Conservation (phyloP, 257 asterid genomes). For the Coffea eugenioides region DNA sequence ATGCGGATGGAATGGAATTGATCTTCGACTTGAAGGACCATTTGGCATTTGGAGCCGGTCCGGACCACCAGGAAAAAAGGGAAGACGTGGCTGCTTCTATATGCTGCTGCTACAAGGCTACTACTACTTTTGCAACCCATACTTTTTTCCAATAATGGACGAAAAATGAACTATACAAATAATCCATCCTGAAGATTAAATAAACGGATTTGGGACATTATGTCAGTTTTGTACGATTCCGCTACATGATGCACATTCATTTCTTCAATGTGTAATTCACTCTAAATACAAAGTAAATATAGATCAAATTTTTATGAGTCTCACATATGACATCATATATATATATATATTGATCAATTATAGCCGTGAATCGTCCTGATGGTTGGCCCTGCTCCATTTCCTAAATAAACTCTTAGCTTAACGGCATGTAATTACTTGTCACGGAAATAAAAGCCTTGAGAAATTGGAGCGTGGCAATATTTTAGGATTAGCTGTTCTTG, state of each 20-base stretch:
- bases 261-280: too few relatives aligned
- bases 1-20: not conserved
- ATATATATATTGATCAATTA: too few relatives aligned
- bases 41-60: conserved; percentile 18
- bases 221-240: too few relatives aligned
- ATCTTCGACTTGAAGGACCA: conserved; percentile 25
- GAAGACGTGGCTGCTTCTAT: conserved; percentile 45
- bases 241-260: too few relatives aligned
- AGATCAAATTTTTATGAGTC: too few relatives aligned
- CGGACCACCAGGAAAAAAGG: conserved; percentile 8
- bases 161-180: not conserved
- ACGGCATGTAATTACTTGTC: not conserved
- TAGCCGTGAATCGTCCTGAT: too few relatives aligned
- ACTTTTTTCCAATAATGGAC: not conserved
- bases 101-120: not conserved
- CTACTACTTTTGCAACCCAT: not conserved
- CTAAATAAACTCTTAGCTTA: not conserved
- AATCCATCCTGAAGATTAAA: not conserved
- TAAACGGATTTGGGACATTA: not conserved
- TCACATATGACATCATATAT: too few relatives aligned
- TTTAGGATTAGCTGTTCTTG: too few relatives aligned
- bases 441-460: not conserved
- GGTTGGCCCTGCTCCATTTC: too few relatives aligned
- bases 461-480: not conserved
- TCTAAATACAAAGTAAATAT: too few relatives aligned